These are phyloP conservation scores for Fagopyrum tataricum DNA, from an alignment of 148 eudicot genomes.

Conservation along the genomic window DNA sequence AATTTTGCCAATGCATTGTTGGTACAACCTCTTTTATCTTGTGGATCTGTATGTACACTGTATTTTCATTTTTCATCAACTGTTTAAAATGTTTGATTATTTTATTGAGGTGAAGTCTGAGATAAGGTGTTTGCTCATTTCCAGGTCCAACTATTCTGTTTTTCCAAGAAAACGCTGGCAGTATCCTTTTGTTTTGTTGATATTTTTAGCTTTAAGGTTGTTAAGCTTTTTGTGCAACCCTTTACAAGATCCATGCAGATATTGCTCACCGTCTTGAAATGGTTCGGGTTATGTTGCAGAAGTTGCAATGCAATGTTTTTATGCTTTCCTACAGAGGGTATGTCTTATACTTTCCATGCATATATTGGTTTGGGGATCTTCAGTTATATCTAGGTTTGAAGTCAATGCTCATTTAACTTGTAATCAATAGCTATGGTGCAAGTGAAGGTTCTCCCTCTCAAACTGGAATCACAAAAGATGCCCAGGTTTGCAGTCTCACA, in stretches of 20 bases:
- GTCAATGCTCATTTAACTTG: conserved; percentile 12
- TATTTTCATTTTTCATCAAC: neutral
- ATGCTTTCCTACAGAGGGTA: conserved; percentile 99
- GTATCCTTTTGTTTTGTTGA: conserved; percentile 66
- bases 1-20: neutral
- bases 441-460: conserved; percentile 98
- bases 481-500: conserved; percentile 52
- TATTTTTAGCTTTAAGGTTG: neutral
- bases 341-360: conserved; percentile 15
- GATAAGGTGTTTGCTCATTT: conserved; percentile 19
- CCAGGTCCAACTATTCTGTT: conserved; percentile 97
- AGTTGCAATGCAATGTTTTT: conserved; percentile 79
- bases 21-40: neutral
- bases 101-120: conserved; percentile 4
- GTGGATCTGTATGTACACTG: neutral
- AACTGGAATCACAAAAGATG: conserved; percentile 82
- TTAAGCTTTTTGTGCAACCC: conserved; percentile 27
- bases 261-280: conserved; percentile 99
- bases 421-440: conserved; percentile 68
- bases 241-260: conserved; percentile 56
- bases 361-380: conserved; percentile 7
- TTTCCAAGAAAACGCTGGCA: conserved; percentile 99
- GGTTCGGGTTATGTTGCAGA: conserved; percentile 88
- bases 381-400: conserved; percentile 5
- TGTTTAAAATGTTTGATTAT: neutral